Evolutionary conservation across 2,329 filamentous ascomycete species (phyloP), one percentile per base, ranked within the genome.

Genomic region (Aspergillus uvarum): DNA sequence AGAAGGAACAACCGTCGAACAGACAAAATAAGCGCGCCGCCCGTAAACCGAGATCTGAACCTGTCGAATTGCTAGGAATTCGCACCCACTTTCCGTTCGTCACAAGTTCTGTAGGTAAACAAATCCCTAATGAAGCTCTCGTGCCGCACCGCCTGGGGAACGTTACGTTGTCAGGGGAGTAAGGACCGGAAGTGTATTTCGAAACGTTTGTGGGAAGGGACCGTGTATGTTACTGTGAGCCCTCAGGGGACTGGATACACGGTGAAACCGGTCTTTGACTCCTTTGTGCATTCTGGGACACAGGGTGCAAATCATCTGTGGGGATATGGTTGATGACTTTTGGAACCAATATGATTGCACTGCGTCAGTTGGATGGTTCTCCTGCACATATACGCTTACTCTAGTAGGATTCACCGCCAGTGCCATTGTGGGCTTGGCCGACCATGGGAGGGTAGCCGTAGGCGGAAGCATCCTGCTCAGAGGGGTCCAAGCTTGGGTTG

Each of bases 361-460:
- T 44, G 52, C 57, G 55, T 63, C 49, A 51, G 51, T 56, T 59
- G 42, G 55, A 60, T 59, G 47, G 32, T 29, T 32, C 60, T 31
- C 47, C 47, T 44, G 54, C 53, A 50, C 50, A 51, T 51, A 22
- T 59, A 19, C 32, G 38, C 16, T 44, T 19, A 57, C 56, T 31
- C 42, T 75, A 78, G 67, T 80, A 81, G 55, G 77, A 74, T 56
- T 80, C 79, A 55, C 74, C 76, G 62, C 76, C 75, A 47, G 79
- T 77, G 59, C 79, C 79, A 64, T 81, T 81, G 70, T 81, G 80
- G 55, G 76, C 68, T 60, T 79, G 73, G 63, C 74, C 75, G 62
- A 79, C 79, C 75, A 80, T 79, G 35, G 78, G 68, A 42, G 78
- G 74, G 63, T 81, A 81, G 51, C 77, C 79, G 65, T 80, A 80